Percentiles rank a stretch among this genome's conserved stretches.
These are phyloP conservation scores for Globisporangium nunn DNA, from an alignment of 352 stramenopile genomes.

Conservation along the genomic window DNA sequence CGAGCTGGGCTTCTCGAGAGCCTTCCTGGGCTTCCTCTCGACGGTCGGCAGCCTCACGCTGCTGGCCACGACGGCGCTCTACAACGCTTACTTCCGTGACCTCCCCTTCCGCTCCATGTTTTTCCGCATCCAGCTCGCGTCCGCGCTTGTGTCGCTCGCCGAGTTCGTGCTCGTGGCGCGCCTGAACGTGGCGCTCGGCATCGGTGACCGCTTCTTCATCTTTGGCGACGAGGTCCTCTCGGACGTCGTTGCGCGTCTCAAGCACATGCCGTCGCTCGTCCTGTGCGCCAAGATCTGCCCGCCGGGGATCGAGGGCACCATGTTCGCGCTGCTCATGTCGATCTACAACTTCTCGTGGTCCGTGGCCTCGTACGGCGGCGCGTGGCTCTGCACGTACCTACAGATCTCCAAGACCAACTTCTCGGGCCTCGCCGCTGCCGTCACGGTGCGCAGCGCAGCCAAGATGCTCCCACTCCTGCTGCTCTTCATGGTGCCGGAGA, in stretches of 20 bases:
- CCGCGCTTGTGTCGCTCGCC: conserved; percentile 50
- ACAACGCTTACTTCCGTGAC: conserved; percentile 77
- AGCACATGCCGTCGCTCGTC: conserved; percentile 92
- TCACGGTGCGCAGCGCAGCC: conserved; percentile 46
- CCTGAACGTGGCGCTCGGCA: conserved; percentile 48
- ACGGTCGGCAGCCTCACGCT: conserved; percentile 65
- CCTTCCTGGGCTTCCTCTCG: conserved; percentile 76
- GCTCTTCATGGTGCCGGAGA: conserved; percentile 68
- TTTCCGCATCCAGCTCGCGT: conserved; percentile 64
- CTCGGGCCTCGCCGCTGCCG: conserved; percentile 39
- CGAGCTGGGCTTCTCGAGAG: conserved; percentile 67
- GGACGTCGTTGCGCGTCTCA: conserved; percentile 71
- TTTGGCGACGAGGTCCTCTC: conserved; percentile 79
- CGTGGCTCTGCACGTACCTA: conserved; percentile 71
- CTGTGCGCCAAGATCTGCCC: conserved; percentile 95
- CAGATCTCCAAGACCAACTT: conserved; percentile 75
- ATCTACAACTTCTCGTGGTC: conserved; percentile 86
- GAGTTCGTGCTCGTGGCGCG: conserved; percentile 70
- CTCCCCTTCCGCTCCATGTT: conserved; percentile 77
- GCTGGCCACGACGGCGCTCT: conserved; percentile 59
- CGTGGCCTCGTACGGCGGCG: conserved; percentile 63
- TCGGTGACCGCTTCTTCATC: conserved; percentile 73
- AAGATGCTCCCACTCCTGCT: conserved; percentile 69
- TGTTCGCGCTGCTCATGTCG: conserved; percentile 91
- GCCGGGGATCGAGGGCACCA: conserved; percentile 92